phyloP scores from a whole-genome alignment of 768 basidiomycete genomes.

The Boletus rubroflammeus region DNA sequence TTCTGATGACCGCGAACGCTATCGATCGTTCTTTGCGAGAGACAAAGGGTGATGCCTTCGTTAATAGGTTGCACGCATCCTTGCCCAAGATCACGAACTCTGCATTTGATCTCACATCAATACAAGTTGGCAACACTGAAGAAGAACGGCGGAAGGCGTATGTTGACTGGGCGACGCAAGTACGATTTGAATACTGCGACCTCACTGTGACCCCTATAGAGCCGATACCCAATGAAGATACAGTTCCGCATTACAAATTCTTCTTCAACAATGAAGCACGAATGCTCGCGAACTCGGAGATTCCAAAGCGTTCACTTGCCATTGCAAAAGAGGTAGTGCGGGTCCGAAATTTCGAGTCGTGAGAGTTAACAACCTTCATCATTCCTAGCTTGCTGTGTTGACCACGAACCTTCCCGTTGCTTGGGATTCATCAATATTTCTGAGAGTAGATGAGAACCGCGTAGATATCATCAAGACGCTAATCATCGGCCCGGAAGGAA shows the following conservation, averaged over 20 bases:
- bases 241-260: conserved; percentile 73
- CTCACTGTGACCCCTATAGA: conserved; percentile 48
- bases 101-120: conserved; percentile 36
- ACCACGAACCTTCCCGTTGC: conserved; percentile 93
- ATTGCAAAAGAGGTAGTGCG: conserved; percentile 89
- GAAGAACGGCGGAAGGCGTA: conserved; percentile 69
- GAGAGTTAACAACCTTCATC: conserved; percentile 8
- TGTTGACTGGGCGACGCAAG: conserved; percentile 75
- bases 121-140: conserved; percentile 52
- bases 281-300: conserved; percentile 79
- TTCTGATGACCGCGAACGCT: conserved; percentile 73
- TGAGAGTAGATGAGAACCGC: conserved; percentile 88
- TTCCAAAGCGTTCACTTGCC: conserved; percentile 87
- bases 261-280: conserved; percentile 80
- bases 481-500: conserved; percentile 90
- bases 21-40: conserved; percentile 88
- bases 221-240: conserved; percentile 41
- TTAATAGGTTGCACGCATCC: conserved; percentile 69
- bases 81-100: conserved; percentile 70
- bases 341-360: neutral
- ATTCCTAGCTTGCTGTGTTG: conserved; percentile 78
- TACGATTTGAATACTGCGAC: conserved; percentile 91
- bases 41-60: conserved; percentile 85
- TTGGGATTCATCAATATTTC: conserved; percentile 92
- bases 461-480: conserved; percentile 92